Base-by-base conservation (phyloP, 495 filamentous ascomycete species). In the Wilcoxina mikolae region DNA sequence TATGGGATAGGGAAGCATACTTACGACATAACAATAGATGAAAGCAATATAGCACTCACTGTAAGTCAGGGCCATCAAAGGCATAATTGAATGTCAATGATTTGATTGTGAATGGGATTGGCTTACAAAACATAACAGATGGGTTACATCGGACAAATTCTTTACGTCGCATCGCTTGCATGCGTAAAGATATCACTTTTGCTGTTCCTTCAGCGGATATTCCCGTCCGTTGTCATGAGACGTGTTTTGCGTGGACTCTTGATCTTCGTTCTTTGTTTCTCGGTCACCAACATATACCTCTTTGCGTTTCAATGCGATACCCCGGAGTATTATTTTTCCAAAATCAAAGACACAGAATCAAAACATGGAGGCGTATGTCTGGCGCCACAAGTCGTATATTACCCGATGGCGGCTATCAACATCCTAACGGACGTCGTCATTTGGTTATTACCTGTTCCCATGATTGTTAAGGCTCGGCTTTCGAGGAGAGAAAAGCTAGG, bases 361-460 rank as follows among this genome's bases (percentile, higher is more conserved):
- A 41, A 22, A 12, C 10, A 33, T 17, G 49, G 33, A 2, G 49
- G 49, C 11, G 49, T 52, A 0, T 52, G 49, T 39, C 31, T 52
- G 10, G 27, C 28, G 27, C 49, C 49, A 10, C 49, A 52, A n/a
- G 49, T 52, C 18, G 49, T 52, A 12, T 52, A 52, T 29, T 52
- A 52, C 29, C 49, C 69, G 53, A 77, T 73, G 60, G 70, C 71
- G 2, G 68, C 67, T 0, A 68, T 74, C 22, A 78, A 77, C 62
- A 75, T 79, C 42, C 45, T 71, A 23, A 73, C 71, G 35, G 76
- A 79, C 58, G 45, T 76, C 28, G 64, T 70, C 26, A 63, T 76
- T 42, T 71, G 75, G 35, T 25, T 74, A 0, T 71, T 79, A 39
- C 78, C 78, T 0, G 65, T 80, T 39, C 74, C 73, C 7, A 68